Conservation (phyloP, 371 early-diverging fungal genomes). For the Syncephalastrum contaminatum region DNA sequence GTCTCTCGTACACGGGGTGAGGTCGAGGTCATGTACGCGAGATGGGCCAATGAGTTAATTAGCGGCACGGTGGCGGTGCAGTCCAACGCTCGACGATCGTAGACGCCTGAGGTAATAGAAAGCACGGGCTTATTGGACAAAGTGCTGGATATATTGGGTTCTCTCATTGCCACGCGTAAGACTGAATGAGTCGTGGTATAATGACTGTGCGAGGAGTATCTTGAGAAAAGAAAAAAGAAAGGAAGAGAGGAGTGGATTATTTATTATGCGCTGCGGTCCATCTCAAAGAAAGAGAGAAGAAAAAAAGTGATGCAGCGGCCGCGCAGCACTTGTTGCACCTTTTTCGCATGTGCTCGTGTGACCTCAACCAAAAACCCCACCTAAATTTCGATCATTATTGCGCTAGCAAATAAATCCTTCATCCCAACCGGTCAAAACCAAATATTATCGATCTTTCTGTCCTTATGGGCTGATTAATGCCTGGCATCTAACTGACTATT, state of each 20-base stretch:
- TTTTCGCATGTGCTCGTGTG: too few relatives aligned
- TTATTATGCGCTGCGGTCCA: background rate
- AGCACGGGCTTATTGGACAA: conserved; percentile 74
- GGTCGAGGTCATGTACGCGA: conserved; percentile 80
- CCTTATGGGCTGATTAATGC: too few relatives aligned
- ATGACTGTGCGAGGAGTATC: too few relatives aligned
- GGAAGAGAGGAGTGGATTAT: conserved; percentile 3
- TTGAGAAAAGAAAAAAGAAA: background rate
- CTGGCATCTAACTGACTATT: too few relatives aligned
- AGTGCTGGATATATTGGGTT: conserved; percentile 79
- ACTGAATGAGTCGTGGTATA: conserved; percentile 3
- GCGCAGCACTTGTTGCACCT: too few relatives aligned
- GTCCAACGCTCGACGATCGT: conserved; percentile 89
- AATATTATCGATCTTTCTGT: too few relatives aligned
- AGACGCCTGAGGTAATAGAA: conserved; percentile 77
- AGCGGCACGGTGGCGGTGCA: conserved; percentile 86
- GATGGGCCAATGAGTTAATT: conserved; percentile 83
- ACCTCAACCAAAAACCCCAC: too few relatives aligned
- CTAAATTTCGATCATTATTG: too few relatives aligned
- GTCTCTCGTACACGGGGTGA: conserved; percentile 81
- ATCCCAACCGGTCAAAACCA: too few relatives aligned
- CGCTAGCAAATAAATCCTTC: too few relatives aligned
- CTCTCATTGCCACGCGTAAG: conserved; percentile 61
- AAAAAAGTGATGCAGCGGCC: conserved; percentile 1
- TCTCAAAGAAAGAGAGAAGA: conserved; percentile 3